phyloP scores from a whole-genome alignment of 192 early-diverging fungal species.

The Kappamyces sp. region DNA sequence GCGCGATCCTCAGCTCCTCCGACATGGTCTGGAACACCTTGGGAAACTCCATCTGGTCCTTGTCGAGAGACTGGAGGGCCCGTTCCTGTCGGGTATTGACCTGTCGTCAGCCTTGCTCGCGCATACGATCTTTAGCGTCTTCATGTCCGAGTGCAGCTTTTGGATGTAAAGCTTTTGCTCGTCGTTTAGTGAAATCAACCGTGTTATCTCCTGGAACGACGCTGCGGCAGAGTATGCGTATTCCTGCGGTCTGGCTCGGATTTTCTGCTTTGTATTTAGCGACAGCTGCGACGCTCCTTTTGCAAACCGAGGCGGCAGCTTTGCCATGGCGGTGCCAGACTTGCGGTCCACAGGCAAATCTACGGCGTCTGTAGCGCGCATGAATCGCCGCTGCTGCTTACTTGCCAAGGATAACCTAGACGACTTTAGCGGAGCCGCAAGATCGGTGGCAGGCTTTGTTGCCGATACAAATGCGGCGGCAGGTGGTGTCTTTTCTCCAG shows the following conservation, averaged over 20 bases:
- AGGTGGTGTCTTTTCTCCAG: too few species aligned
- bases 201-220: conserved; percentile 22
- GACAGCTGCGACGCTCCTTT: not conserved
- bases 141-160: conserved; percentile 21
- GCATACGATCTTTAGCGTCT: conserved; percentile 28
- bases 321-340: not conserved
- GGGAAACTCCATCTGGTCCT: conserved; percentile 27
- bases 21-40: conserved; percentile 17
- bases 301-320: not conserved
- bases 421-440: too few species aligned
- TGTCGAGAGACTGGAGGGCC: conserved; percentile 22
- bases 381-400: too few species aligned
- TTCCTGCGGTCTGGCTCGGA: not conserved
- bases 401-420: too few species aligned
- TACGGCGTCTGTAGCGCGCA: too few species aligned
- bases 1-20: conserved; percentile 24
- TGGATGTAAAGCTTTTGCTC: conserved; percentile 27
- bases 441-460: too few species aligned
- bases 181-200: conserved; percentile 21
- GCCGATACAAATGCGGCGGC: too few species aligned
- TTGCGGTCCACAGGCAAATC: too few species aligned
- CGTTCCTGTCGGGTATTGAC: conserved; percentile 21
- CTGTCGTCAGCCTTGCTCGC: conserved; percentile 12
- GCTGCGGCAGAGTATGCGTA: conserved; percentile 4
- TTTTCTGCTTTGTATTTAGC: not conserved